Percentiles rank a stretch among this genome's conserved stretches.
Conservation (phyloP, 768 basidiomycete species). For the Collybiopsis confluens region DNA sequence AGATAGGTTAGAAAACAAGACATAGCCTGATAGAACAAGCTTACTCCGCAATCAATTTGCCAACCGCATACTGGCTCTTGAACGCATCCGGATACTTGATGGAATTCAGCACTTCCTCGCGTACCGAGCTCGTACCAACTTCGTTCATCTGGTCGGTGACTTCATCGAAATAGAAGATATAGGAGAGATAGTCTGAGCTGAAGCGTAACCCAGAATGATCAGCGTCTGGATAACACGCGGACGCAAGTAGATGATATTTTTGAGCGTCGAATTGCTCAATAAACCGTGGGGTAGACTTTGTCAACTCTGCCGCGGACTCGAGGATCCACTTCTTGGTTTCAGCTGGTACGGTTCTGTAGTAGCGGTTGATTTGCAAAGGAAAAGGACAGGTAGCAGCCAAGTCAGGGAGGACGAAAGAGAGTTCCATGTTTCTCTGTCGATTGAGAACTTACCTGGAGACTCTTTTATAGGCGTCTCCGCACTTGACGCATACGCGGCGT, state of each 20-base stretch:
- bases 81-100: constrained; percentile 64
- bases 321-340: constrained; percentile 72
- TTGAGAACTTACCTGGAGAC: too few relatives aligned
- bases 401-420: constrained; percentile 58
- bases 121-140: constrained; percentile 48
- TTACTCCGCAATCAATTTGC: constrained; percentile 69
- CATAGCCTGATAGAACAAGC: constrained; percentile 15
- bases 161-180: constrained; percentile 76
- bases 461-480: too few relatives aligned
- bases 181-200: constrained; percentile 74
- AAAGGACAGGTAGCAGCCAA: constrained; percentile 71
- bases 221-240: constrained; percentile 42
- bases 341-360: constrained; percentile 52
- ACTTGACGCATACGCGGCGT: too few relatives aligned
- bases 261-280: neutral
- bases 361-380: constrained; percentile 48
- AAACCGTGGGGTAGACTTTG: neutral
- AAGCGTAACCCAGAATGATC: constrained; percentile 60
- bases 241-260: neutral
- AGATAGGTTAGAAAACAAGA: neutral
- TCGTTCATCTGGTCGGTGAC: constrained; percentile 78
- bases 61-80: constrained; percentile 47
- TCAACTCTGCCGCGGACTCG: constrained; percentile 27
- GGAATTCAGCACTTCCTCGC: constrained; percentile 65
- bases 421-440: too few relatives aligned